Percentiles rank a stretch among this genome's conserved stretches.
These are phyloP conservation scores for Gloeostereum incarnatum DNA, from an alignment of 768 basidiomycete species.

Conservation along the genomic window DNA sequence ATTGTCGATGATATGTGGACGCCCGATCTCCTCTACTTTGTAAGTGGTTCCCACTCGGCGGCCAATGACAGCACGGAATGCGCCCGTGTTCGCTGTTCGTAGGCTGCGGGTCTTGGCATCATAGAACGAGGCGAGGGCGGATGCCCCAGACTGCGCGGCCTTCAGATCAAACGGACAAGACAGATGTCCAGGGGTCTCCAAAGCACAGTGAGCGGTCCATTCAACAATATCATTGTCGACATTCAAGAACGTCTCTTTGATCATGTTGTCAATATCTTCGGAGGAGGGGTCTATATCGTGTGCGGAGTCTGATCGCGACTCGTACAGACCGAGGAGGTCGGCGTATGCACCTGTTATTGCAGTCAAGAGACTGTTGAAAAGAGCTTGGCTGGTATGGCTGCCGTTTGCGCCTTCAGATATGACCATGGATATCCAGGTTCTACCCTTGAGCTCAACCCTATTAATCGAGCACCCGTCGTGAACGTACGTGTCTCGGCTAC, in stretches of 20 bases:
- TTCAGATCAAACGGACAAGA: slow-evolving; percentile 16
- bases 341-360: no score
- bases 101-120: background rate
- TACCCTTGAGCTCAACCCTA: no score
- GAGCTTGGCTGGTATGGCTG: no score
- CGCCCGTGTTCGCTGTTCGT: background rate
- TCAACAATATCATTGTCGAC: slow-evolving; percentile 25
- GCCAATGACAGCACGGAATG: background rate
- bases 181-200: slow-evolving; percentile 12
- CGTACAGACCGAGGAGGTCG: no score
- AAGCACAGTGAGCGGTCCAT: slow-evolving; percentile 13
- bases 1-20: background rate
- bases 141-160: slow-evolving; percentile 22
- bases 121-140: slow-evolving; percentile 18
- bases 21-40: background rate
- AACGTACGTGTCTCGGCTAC: no score
- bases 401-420: no score
- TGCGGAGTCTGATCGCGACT: no score
- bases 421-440: no score
- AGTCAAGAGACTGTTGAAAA: no score
- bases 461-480: no score
- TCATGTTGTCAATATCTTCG: slow-evolving; percentile 14
- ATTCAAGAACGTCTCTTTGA: slow-evolving; percentile 19
- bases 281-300: no score
- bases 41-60: background rate